A percentile compares a stretch with the other conserved stretches of the same genome.
phyloP scores from a whole-genome alignment of 75 land plant species.

The Larix kaempferi region DNA sequence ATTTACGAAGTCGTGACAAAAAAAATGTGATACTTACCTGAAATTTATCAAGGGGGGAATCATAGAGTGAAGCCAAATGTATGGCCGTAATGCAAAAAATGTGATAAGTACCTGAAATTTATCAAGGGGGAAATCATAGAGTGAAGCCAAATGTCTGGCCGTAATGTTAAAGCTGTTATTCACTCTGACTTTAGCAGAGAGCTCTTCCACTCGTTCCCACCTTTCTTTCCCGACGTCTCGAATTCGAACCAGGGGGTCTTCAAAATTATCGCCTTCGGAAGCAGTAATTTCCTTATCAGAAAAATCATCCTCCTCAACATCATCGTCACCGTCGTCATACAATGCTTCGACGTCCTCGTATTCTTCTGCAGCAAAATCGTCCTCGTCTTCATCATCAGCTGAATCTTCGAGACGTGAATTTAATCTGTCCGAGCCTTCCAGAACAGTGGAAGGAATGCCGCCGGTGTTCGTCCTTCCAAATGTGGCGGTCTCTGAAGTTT shows the following conservation, averaged over 20 bases:
- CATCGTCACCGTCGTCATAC: slow-evolving; percentile 6
- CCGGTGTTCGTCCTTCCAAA: background rate
- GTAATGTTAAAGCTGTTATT: slow-evolving; percentile 58
- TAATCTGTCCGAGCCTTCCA: background rate
- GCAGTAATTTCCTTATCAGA: background rate
- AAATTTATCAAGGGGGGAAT: slow-evolving; percentile 84
- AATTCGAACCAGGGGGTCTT: background rate
- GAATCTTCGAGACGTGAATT: background rate
- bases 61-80: slow-evolving; percentile 67
- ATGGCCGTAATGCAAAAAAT: slow-evolving; percentile 53
- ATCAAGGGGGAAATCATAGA: slow-evolving; percentile 83
- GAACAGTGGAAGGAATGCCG: background rate
- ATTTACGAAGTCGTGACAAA: too few relatives aligned
- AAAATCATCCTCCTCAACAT: slow-evolving; percentile 8
- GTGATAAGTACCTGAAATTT: slow-evolving; percentile 76
- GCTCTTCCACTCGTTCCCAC: slow-evolving; percentile 54
- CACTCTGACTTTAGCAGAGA: slow-evolving; percentile 49
- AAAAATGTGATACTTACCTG: slow-evolving; percentile 58
- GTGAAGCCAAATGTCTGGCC: slow-evolving; percentile 49
- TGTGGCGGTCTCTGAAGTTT: background rate
- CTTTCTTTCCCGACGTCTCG: slow-evolving; percentile 15
- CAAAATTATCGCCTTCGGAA: slow-evolving; percentile 9
- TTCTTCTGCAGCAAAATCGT: slow-evolving; percentile 20
- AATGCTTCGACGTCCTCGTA: slow-evolving; percentile 20
- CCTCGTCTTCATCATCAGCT: slow-evolving; percentile 47